Evolutionary conservation across 176 grass and related monocot genomes (phyloP).

Genomic region (Juncus inflexus): DNA sequence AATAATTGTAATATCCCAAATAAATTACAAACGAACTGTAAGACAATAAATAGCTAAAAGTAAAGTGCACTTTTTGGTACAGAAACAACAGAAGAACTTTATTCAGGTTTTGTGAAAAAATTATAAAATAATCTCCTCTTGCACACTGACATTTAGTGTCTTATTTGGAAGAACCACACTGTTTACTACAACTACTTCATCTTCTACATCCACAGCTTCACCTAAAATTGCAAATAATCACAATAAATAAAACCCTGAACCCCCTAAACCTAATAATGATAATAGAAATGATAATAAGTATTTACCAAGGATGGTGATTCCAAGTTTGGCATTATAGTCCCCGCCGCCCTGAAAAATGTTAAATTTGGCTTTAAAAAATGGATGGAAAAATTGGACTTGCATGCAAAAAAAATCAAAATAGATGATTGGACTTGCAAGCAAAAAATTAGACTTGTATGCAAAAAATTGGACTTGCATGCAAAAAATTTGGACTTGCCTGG

Average conservation of each 20-base stretch:
- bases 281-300: background rate
- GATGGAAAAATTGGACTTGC: background rate
- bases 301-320: slow-evolving; percentile 97
- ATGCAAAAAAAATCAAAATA: too few species aligned
- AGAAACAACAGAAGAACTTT: slow-evolving; percentile 20
- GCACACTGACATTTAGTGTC: slow-evolving; percentile 79
- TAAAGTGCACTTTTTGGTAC: slow-evolving; percentile 30
- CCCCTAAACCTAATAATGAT: background rate
- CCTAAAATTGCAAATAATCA: slow-evolving; percentile 35
- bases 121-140: slow-evolving; percentile 98
- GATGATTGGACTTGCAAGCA: background rate
- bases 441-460: background rate
- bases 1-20: slow-evolving; percentile 26
- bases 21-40: slow-evolving; percentile 30
- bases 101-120: slow-evolving; percentile 28
- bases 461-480: slow-evolving; percentile 9
- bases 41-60: slow-evolving; percentile 11
- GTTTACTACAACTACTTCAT: slow-evolving; percentile 94
- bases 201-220: slow-evolving; percentile 89
- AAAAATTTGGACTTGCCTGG: slow-evolving; percentile 52
- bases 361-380: background rate
- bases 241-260: background rate
- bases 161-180: slow-evolving; percentile 90
- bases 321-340: slow-evolving; percentile 93
- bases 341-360: slow-evolving; percentile 61